Conservation (phyloP, 768 basidiomycete species). For the Naganishia onofrii region DNA sequence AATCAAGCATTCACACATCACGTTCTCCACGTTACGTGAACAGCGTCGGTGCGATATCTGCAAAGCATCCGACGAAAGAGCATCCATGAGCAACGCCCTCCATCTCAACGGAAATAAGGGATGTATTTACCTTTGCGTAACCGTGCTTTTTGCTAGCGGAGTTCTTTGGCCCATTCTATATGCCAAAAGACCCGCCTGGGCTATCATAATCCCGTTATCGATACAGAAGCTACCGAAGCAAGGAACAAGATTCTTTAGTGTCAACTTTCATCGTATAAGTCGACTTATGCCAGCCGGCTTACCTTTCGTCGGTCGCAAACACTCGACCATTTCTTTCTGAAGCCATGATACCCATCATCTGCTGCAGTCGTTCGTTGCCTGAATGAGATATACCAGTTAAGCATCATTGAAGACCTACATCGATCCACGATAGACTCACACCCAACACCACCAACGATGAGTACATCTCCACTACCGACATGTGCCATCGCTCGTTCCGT, state of each 20-base stretch:
- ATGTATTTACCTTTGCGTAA: conserved; percentile 80
- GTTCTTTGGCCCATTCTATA: conserved; percentile 87
- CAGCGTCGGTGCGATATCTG: conserved; percentile 93
- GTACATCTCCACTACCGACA: conserved; percentile 89
- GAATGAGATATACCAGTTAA: background rate
- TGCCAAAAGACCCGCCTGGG: conserved; percentile 88
- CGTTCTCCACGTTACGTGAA: conserved; percentile 82
- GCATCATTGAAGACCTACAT: background rate
- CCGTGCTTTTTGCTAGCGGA: conserved; percentile 72
- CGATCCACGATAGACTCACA: conserved; percentile 61
- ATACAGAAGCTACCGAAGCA: conserved; percentile 76
- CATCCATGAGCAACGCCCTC: no score
- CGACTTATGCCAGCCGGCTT: conserved; percentile 34
- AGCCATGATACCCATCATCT: conserved; percentile 99
- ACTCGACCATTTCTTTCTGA: conserved; percentile 79
- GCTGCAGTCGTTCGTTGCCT: conserved; percentile 90
- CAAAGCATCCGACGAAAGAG: no score
- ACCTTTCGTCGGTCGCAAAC: conserved; percentile 96
- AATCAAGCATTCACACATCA: conserved; percentile 41
- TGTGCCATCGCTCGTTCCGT: conserved; percentile 99
- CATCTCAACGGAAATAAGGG: no score
- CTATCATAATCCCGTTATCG: conserved; percentile 99
- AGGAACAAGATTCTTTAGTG: background rate
- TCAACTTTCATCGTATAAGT: background rate
- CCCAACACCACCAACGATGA: conserved; percentile 99